Conservation (phyloP, 257 asterid species). For the Jaltomata sinuosa region DNA sequence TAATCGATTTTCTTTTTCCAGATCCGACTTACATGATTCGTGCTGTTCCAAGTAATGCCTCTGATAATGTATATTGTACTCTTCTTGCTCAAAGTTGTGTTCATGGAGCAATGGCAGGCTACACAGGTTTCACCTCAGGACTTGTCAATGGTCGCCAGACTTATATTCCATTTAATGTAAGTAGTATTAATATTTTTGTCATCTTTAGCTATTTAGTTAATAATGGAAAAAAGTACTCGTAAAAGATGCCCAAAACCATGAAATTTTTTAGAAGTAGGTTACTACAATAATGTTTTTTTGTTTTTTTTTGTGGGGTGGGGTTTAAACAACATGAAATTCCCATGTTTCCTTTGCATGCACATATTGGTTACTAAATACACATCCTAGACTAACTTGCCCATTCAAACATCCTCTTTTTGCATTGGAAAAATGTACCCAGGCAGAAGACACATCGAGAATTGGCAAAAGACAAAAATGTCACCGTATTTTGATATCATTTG, state of each 20-base stretch:
- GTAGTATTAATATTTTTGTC: constrained; percentile 11
- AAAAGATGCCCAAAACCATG: not conserved
- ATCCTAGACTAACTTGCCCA: not conserved
- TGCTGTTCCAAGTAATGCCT: constrained; percentile 70
- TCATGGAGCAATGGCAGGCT: constrained; percentile 82
- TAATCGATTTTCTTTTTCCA: constrained; percentile 13
- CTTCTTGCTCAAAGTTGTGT: constrained; percentile 79
- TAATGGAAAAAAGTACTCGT: not conserved
- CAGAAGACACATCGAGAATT: not conserved
- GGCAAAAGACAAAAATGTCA: not conserved
- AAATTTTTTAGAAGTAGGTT: not conserved
- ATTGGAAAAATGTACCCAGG: not conserved
- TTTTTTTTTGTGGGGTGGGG: not conserved
- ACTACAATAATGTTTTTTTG: not conserved
- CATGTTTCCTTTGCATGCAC: not conserved
- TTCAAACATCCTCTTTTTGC: not conserved
- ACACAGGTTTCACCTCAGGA: constrained; percentile 55
- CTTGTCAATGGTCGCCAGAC: constrained; percentile 60
- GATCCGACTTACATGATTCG: constrained; percentile 80
- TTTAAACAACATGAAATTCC: not conserved
- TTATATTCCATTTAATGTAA: constrained; percentile 63
- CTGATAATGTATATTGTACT: constrained; percentile 67
- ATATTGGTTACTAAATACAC: not conserved
- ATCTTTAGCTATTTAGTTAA: not conserved
- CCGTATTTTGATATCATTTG: not conserved